Base-by-base conservation (phyloP, 345 rosid species). In the Nephelium lappaceum region DNA sequence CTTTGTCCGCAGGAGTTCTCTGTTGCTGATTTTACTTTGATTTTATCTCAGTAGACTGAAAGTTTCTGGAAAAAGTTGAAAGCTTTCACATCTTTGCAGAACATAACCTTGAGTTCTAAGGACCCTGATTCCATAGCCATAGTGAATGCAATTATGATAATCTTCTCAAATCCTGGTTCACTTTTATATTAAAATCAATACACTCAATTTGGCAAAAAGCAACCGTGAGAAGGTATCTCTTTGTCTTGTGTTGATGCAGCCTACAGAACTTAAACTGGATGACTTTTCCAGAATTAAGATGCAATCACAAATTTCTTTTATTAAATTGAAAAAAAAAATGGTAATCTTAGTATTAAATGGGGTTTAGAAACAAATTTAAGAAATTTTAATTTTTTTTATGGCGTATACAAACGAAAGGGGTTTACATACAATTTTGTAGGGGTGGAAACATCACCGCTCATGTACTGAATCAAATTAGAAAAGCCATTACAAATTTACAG, bases 21-120 rank as follows among this genome's bases (percentile, higher is more conserved):
- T 85, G 78, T 41, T 72, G 36, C 83, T 80, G 91, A 16, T 75
- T 55, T 72, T 78, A 55, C 61, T 43, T 49, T 62, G 77, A 9
- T 80, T 81, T 73, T 81, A n/a, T 85, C 24, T 67, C 77, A 4
- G 68, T 84, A 90, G 69, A 85, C 81, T 18, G 71, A 18, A 41
- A 86, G 91, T 69, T 87, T 90, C 86, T 88, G 91, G 82, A 88
- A 88, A 82, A 87, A 90, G 70, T 88, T 90, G 88, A 87, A 88
- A 19, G 79, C 85, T 69, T 70, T 84, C 21, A 90, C 76, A 85
- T 83, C 85, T 58, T 81, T 84, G 64, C 91, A 78, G 67, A 76
- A 83, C 78, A 85, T 77, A 49, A 85, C n/a, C 67, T 78, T 87
- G 11, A 90, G 74, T 47, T 88, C 88, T 38, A 88, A 45, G 49